Evolutionary conservation across 1,139 yeast genomes (phyloP).

Genomic region (Yamadazyma triangularis): DNA sequence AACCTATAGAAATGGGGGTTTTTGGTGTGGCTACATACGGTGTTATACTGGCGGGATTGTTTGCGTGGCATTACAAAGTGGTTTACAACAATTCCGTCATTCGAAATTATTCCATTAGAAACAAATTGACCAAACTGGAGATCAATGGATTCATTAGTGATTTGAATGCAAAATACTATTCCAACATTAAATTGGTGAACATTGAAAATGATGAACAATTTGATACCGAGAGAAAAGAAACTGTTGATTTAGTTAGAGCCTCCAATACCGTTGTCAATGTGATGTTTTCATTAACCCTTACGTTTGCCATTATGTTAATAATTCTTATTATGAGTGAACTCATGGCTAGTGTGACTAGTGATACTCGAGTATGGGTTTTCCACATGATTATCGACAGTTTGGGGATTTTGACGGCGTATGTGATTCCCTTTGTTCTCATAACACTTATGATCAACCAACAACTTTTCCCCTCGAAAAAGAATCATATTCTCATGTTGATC

Average conservation of each 20-base stretch:
- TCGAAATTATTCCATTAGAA: conserved; percentile 5
- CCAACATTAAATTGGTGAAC: conserved; percentile 1
- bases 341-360: conserved; percentile 6
- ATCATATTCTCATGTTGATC: conserved; percentile 6
- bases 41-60: neutral
- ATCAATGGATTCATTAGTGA: conserved; percentile 7
- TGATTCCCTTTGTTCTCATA: conserved; percentile 32
- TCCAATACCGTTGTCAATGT: neutral
- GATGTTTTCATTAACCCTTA: neutral
- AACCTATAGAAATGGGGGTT: too few species aligned
- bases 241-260: too few species aligned
- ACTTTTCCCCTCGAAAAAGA: conserved; percentile 17
- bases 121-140: conserved; percentile 6
- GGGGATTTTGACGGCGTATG: conserved; percentile 26
- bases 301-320: conserved; percentile 19
- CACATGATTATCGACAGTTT: conserved; percentile 29
- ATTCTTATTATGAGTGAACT: conserved; percentile 38
- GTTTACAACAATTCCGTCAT: conserved; percentile 8
- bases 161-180: conserved; percentile 6
- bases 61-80: conserved; percentile 4
- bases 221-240: too few species aligned
- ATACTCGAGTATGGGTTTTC: conserved; percentile 20
- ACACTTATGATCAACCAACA: conserved; percentile 26
- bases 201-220: neutral
- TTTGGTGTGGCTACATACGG: too few species aligned